These are phyloP conservation scores for Clavariopsis aquatica DNA, from an alignment of 495 filamentous ascomycete genomes.

Conservation along the genomic window DNA sequence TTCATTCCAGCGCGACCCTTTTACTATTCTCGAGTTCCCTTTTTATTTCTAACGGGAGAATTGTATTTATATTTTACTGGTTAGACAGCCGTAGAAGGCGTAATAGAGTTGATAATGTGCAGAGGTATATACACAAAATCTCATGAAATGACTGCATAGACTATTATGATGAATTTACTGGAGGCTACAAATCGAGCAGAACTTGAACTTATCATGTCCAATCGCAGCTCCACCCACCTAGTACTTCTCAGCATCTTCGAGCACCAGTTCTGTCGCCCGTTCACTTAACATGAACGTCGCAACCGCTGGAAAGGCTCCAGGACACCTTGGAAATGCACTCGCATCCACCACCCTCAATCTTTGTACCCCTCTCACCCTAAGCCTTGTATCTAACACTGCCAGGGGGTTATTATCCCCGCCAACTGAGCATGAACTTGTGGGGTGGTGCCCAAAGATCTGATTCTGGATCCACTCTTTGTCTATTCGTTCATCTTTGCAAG, in stretches of 20 bases:
- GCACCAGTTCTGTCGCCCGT: slow-evolving; percentile 62
- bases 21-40: no score
- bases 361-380: slow-evolving; percentile 51
- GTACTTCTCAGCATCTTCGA: background rate
- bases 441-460: background rate
- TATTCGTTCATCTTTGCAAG: no score
- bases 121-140: no score
- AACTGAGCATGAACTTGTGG: slow-evolving; percentile 46
- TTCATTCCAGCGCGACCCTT: no score
- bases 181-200: no score
- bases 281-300: slow-evolving; percentile 63
- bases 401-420: slow-evolving; percentile 49
- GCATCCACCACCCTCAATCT: slow-evolving; percentile 50
- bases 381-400: slow-evolving; percentile 55
- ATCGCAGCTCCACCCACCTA: background rate
- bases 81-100: no score
- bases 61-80: no score
- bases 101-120: no score
- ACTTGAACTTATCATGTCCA: background rate
- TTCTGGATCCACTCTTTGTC: no score
- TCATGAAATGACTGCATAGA: no score
- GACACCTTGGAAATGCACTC: slow-evolving; percentile 41
- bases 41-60: no score
- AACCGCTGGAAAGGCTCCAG: slow-evolving; percentile 57
- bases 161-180: no score